These are phyloP conservation scores for Gonium pectorale DNA, from an alignment of 139 green algal species.

Conservation along the genomic window DNA sequence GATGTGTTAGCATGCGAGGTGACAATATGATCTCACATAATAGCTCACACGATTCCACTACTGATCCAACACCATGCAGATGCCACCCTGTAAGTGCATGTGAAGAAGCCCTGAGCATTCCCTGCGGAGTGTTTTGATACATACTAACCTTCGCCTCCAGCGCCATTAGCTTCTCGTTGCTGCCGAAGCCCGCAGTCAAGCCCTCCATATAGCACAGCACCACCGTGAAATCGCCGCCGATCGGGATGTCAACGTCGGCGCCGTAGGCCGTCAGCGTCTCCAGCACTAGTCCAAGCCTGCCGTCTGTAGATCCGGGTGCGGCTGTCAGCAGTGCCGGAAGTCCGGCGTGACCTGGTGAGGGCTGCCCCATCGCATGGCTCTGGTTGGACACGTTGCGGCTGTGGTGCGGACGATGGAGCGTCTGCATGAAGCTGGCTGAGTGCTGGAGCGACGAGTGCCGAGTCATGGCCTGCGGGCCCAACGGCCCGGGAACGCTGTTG, in stretches of 20 bases:
- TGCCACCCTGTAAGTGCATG: too few species aligned
- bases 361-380: not conserved
- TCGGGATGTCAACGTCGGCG: conserved; percentile 15
- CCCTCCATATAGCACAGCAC: conserved; percentile 12
- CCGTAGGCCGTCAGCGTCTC: conserved; percentile 8
- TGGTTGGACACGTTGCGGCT: not conserved
- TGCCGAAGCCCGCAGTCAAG: not conserved
- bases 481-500: too few species aligned
- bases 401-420: not conserved
- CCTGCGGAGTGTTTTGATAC: not conserved
- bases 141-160: conserved; percentile 23
- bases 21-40: too few species aligned
- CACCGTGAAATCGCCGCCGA: conserved; percentile 24
- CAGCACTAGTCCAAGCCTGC: not conserved
- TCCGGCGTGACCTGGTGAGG: too few species aligned
- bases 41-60: too few species aligned
- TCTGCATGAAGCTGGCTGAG: not conserved
- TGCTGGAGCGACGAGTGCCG: not conserved
- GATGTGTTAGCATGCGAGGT: too few species aligned
- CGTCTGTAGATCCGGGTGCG: not conserved
- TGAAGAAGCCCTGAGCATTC: too few species aligned
- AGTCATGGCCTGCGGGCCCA: too few species aligned
- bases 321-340: not conserved
- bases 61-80: too few species aligned
- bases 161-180: conserved; percentile 34